Evolutionary conservation across 768 basidiomycete genomes (phyloP).

Genomic region (Termitomyces sp.): DNA sequence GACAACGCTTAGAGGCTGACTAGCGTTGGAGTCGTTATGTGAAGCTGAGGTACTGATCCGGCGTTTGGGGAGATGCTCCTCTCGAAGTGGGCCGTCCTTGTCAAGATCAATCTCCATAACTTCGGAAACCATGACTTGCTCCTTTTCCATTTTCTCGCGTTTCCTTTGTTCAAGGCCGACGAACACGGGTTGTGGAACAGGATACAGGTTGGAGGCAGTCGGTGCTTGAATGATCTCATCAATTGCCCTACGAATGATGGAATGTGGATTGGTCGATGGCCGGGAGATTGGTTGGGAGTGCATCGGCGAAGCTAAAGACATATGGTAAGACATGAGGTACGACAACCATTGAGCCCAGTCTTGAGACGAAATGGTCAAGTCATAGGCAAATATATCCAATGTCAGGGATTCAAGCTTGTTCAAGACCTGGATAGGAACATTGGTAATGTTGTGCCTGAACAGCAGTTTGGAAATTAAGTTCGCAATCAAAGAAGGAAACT

Average conservation of each 20-base stretch:
- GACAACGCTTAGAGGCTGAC: slow-evolving; percentile 7
- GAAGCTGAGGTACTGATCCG: slow-evolving; percentile 38
- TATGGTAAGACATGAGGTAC: slow-evolving; percentile 61
- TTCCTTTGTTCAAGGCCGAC: slow-evolving; percentile 65
- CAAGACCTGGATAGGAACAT: slow-evolving; percentile 61
- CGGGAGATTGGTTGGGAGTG: slow-evolving; percentile 75
- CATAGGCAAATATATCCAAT: slow-evolving; percentile 64
- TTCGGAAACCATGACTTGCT: slow-evolving; percentile 37
- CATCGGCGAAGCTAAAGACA: slow-evolving; percentile 51
- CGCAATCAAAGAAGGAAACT: not conserved
- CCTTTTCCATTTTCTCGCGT: slow-evolving; percentile 44
- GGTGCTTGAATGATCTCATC: slow-evolving; percentile 63
- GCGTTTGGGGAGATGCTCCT: slow-evolving; percentile 75
- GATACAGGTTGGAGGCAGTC: slow-evolving; percentile 21
- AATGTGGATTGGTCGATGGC: slow-evolving; percentile 67
- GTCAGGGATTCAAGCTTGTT: slow-evolving; percentile 71
- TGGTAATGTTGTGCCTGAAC: slow-evolving; percentile 74
- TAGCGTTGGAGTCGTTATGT: slow-evolving; percentile 16
- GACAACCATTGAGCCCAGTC: slow-evolving; percentile 72
- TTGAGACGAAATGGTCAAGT: slow-evolving; percentile 58
- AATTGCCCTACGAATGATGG: slow-evolving; percentile 61
- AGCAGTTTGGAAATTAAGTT: slow-evolving; percentile 7
- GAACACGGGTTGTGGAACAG: slow-evolving; percentile 61
- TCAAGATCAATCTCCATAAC: slow-evolving; percentile 74
- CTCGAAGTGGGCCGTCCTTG: slow-evolving; percentile 76